A percentile compares a stretch with the other conserved stretches of the same genome.
Conservation (phyloP, 768 basidiomycete species). For the Tephrocybe sp. region DNA sequence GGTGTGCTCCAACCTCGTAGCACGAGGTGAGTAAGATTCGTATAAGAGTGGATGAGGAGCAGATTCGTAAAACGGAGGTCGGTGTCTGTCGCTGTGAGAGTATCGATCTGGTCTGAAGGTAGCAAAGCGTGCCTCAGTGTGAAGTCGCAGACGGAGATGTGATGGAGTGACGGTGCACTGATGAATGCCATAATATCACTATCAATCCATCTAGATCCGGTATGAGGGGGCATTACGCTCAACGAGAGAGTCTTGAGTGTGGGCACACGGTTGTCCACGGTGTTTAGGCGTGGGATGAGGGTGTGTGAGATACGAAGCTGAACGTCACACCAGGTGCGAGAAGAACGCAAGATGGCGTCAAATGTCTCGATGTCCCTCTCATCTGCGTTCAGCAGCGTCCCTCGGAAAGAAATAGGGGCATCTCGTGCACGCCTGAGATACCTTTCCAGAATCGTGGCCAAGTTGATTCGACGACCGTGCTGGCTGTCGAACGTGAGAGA, state of each 20-base stretch:
- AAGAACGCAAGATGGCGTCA: not conserved
- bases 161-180: not conserved
- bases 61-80: not conserved
- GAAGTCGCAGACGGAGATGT: not conserved
- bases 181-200: not conserved
- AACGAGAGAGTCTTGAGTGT: not conserved
- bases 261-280: not conserved
- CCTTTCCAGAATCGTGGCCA: not conserved
- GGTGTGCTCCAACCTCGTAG: not conserved
- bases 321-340: not conserved
- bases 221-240: not conserved
- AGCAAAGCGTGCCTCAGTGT: not conserved
- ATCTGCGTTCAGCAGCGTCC: not conserved
- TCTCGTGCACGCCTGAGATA: slow-evolving; percentile 1
- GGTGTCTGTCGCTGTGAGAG: not conserved
- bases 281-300: not conserved
- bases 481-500: not conserved
- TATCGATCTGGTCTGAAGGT: not conserved
- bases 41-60: not conserved
- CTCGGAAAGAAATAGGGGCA: not conserved
- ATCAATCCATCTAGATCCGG: not conserved
- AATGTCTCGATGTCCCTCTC: not conserved
- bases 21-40: not conserved
- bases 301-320: not conserved
- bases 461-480: not conserved